Base-by-base conservation (phyloP, 2,329 filamentous ascomycete species). In the Claviceps arundinis region DNA sequence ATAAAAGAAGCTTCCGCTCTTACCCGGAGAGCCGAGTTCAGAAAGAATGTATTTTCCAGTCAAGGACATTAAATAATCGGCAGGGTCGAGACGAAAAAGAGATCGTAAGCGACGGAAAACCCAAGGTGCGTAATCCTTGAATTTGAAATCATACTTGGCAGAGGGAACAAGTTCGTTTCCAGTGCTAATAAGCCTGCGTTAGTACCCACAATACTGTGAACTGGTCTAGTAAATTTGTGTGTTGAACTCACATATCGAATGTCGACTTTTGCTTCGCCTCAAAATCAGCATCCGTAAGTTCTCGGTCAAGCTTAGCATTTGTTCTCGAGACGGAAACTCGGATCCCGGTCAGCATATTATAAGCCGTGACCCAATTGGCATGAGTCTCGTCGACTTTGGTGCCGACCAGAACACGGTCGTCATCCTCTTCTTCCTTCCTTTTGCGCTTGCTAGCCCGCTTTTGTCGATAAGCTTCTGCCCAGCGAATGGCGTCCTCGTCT, bases 81-180 rank as follows among this genome's bases (percentile, higher is more conserved):
- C 93, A 22, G 93, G 93, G 65, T 98, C 93, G 52, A 97, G 80
- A 60, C 85, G 82, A 73, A 98, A 98, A 56, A 85, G 85, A 48
- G 82, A 75, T 58, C 93, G 87, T 44, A 98, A 77, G 69, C 89
- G 88, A 62, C 93, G 88, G 70, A 98, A 98, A 54, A 98, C 93
- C 90, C 91, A 97, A 53, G 93, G 93, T n/a, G 91, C 91, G 69
- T 98, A 98, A 71, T 98, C 93, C 73, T 98, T 98, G 77, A 98
- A 98, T 70, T 98, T 98, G 82, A 98, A 98, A 72, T 98, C 93
- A 73, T 98, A 98, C 71, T 98, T 97, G 60, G 93, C 90, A 56
- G 91, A 96, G 22, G 93, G 93, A 5, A 95, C 95, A 66, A 98
- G 75, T 73, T 98, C 93, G 67, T 96, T 96, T 58, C 93, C 93